phyloP scores from a whole-genome alignment of 2,329 filamentous ascomycete species.

The Pseudocercospora fijiensis region DNA sequence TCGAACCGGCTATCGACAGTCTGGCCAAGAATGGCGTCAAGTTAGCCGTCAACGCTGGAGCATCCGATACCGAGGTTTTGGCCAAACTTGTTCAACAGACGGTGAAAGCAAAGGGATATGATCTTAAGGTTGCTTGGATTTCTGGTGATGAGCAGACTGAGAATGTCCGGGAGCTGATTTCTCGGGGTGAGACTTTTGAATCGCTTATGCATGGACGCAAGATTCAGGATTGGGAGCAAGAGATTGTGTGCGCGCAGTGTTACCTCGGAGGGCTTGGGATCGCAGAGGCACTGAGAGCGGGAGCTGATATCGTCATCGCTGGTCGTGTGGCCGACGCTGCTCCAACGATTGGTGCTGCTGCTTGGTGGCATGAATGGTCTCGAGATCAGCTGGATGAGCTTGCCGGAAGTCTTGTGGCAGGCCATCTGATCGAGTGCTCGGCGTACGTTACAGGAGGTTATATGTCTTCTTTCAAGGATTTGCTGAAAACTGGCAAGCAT shows the following conservation, averaged over 20 bases:
- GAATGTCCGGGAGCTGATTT: slow-evolving; percentile 17
- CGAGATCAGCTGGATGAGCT: slow-evolving; percentile 39
- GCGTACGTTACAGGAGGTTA: slow-evolving; percentile 44
- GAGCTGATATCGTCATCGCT: slow-evolving; percentile 45
- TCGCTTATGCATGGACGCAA: slow-evolving; percentile 20
- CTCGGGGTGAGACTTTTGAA: slow-evolving; percentile 19
- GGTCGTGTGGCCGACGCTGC: slow-evolving; percentile 45
- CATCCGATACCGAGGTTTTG: slow-evolving; percentile 44
- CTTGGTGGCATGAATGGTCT: slow-evolving; percentile 46
- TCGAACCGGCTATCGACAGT: slow-evolving; percentile 40
- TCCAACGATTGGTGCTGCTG: slow-evolving; percentile 43
- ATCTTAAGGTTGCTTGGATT: slow-evolving; percentile 48
- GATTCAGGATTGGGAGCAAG: slow-evolving; percentile 23
- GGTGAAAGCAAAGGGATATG: slow-evolving; percentile 41
- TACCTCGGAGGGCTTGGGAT: slow-evolving; percentile 43
- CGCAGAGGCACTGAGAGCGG: slow-evolving; percentile 39
- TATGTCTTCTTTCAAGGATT: slow-evolving; percentile 43
- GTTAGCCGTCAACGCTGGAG: slow-evolving; percentile 48
- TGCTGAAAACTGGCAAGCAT: slow-evolving; percentile 37
- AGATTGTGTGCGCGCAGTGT: slow-evolving; percentile 25
- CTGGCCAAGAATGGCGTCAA: slow-evolving; percentile 46
- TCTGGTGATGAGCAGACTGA: slow-evolving; percentile 43
- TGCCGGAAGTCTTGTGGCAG: slow-evolving; percentile 42
- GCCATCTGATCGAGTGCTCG: slow-evolving; percentile 45
- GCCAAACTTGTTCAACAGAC: slow-evolving; percentile 42